A percentile compares a stretch with the other conserved stretches of the same genome.
phyloP scores from a whole-genome alignment of 75 land plant species.

The Picea sitchensis region DNA sequence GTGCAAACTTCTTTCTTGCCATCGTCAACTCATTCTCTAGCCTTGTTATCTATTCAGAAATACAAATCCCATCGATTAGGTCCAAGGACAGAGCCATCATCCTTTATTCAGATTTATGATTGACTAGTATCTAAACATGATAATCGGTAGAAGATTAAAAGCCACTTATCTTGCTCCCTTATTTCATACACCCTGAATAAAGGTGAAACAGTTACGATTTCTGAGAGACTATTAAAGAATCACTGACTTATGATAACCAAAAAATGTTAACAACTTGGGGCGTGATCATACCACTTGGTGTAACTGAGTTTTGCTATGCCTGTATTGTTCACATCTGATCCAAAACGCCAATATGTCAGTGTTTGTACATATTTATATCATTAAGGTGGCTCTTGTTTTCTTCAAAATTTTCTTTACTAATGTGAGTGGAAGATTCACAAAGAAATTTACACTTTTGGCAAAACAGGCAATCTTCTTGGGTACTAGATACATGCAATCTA shows the following conservation, averaged over 20 bases:
- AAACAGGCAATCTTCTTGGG: not conserved
- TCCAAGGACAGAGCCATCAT: not conserved
- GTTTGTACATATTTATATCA: not conserved
- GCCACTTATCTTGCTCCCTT: not conserved
- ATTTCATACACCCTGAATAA: not conserved
- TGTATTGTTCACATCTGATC: constrained; percentile 5
- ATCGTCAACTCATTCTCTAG: constrained; percentile 6
- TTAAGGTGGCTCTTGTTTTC: not conserved
- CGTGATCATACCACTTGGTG: not conserved
- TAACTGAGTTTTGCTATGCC: not conserved
- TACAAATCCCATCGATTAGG: not conserved
- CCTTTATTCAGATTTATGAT: not conserved
- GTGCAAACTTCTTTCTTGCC: not conserved
- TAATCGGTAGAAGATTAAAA: not conserved
- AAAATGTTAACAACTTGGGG: not conserved
- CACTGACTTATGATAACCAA: not conserved
- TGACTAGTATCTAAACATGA: not conserved
- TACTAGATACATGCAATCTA: not conserved
- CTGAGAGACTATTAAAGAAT: too few species aligned
- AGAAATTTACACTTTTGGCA: not conserved
- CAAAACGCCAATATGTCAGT: constrained; percentile 1
- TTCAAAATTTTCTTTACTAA: not conserved
- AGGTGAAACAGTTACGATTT: not conserved
- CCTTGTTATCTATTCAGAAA: constrained; percentile 1
- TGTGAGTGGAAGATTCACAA: not conserved